Conservation (phyloP, 169 alveolate genomes). For the Cryptosporidium ryanae region DNA sequence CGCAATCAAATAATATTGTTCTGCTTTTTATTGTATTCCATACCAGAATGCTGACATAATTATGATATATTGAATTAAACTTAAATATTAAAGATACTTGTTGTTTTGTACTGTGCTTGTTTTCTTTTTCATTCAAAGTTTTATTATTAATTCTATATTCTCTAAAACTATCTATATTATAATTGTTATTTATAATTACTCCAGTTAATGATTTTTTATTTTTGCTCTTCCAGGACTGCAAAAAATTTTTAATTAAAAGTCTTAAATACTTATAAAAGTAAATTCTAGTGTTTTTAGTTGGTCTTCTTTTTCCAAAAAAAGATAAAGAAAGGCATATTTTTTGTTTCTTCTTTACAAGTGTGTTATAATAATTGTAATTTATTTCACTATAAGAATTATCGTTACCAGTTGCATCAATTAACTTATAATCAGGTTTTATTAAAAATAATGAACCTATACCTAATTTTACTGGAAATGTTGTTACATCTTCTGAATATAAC, state of each 20-base stretch:
- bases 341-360: background rate
- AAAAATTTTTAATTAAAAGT: slow-evolving; percentile 9
- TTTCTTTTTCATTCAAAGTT: background rate
- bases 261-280: slow-evolving; percentile 30
- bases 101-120: background rate
- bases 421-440: slow-evolving; percentile 50
- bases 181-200: background rate
- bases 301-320: slow-evolving; percentile 65
- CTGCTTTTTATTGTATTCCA: background rate
- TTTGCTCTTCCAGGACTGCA: slow-evolving; percentile 11
- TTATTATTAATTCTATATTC: background rate
- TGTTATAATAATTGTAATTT: background rate
- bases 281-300: slow-evolving; percentile 38
- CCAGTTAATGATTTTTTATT: background rate
- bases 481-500: slow-evolving; percentile 58
- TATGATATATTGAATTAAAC: slow-evolving; percentile 17
- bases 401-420: slow-evolving; percentile 1
- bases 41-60: slow-evolving; percentile 8
- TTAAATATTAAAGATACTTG: slow-evolving; percentile 14
- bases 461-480: slow-evolving; percentile 18
- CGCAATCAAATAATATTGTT: background rate
- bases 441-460: slow-evolving; percentile 64
- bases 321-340: slow-evolving; percentile 51
- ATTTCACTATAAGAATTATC: background rate
- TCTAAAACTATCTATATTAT: background rate